Evolutionary conservation across 306 rosid species (phyloP), one percentile per base, ranked within the genome.

Genomic region (Trifolium fragiferum): DNA sequence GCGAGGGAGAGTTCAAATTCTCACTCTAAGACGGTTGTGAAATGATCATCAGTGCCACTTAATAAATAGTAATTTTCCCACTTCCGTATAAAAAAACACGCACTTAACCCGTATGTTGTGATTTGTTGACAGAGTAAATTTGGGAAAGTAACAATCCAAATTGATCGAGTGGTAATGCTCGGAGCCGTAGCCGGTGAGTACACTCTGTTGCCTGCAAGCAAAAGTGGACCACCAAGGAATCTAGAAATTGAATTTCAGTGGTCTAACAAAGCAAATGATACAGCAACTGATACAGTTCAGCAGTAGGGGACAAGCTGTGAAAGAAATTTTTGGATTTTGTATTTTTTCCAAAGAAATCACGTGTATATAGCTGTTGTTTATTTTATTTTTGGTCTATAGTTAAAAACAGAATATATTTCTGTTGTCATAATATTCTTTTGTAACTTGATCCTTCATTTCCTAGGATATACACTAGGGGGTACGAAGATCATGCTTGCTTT

Each of bases 241-340:
- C 86, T 92, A 70, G 97, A 95, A 88, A 95, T 92, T 78, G 99
- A 95, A 80, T 95, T 95, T 82, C 99, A 95, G 71, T 92, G 99
- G 97, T 95, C 98, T 81, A 90, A 90, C 88, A 89, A 90, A 89
- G 90, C 89, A 88, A 88, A 80, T 88, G 86, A 89, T 61, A 47
- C 67, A 37, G 20, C 54, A 3, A 23, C 9, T 32, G 57, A 16
- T 23, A 80, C 73, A 72, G 70, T 51, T 47, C 44, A 21, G 47
- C 61, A 11, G 38, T 20, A 60, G 74, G 63, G 80, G 68, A 66
- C 65, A 59, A 50, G 74, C 70, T 74, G 80, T 61, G 53, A 70
- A 43, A 49, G 75, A 64, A 70, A 47, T 68, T 83, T 84, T 85
- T 78, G 86, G 84, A 76, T 77, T 80, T 61, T 51, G 80, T 78